A percentile compares a stretch with the other conserved stretches of the same genome.
phyloP scores from a whole-genome alignment of 176 grass and related monocot genomes.

The Poa pratensis region DNA sequence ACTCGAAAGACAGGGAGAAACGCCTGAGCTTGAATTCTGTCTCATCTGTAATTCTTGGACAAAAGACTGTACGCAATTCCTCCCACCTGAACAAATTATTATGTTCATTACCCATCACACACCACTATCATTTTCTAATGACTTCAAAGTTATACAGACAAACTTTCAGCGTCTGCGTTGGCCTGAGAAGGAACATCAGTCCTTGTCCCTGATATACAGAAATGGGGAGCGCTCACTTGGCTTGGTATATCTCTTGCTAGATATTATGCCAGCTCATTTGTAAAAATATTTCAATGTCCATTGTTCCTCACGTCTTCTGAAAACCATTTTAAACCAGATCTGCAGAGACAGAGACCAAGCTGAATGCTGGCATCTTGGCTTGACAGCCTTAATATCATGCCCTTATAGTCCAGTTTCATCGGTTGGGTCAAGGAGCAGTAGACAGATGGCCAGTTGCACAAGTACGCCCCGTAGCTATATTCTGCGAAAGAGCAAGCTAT shows the following conservation, averaged over 20 bases:
- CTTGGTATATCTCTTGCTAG: constrained; percentile 63
- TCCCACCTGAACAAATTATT: constrained; percentile 1
- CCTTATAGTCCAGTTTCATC: constrained; percentile 60
- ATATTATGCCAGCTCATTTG: constrained; percentile 29
- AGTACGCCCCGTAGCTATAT: constrained; percentile 68
- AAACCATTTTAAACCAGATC: constrained; percentile 54
- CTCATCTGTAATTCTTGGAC: constrained; percentile 69
- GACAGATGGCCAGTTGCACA: constrained; percentile 62
- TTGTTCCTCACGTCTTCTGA: constrained; percentile 25
- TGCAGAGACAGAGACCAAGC: constrained; percentile 90
- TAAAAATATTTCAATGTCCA: not conserved
- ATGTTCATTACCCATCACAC: not conserved
- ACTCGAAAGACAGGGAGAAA: constrained; percentile 84
- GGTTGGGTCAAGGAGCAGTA: constrained; percentile 57
- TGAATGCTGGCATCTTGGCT: constrained; percentile 79
- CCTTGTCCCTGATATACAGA: constrained; percentile 80
- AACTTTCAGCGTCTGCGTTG: constrained; percentile 82
- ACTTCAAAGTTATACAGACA: constrained; percentile 54
- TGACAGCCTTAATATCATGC: constrained; percentile 66
- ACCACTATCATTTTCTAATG: constrained; percentile 16
- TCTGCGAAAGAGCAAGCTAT: constrained; percentile 63
- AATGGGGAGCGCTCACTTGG: constrained; percentile 80
- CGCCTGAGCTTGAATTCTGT: constrained; percentile 67
- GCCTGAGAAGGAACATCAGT: constrained; percentile 79
- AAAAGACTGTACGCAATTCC: constrained; percentile 70